phyloP scores from a whole-genome alignment of 192 early-diverging fungal species.

The Dissophora ornata region DNA sequence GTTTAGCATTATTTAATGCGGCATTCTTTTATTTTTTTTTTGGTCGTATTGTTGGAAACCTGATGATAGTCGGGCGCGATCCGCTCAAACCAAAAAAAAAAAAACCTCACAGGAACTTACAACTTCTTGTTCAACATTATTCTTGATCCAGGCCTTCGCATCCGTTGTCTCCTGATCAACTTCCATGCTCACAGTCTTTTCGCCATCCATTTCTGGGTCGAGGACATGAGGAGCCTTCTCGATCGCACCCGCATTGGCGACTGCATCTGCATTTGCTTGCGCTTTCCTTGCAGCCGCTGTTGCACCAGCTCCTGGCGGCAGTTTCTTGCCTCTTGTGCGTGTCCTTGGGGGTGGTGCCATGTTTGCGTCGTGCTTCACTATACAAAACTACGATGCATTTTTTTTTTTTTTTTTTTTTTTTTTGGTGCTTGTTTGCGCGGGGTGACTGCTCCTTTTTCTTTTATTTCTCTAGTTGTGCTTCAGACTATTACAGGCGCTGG shows the following conservation, averaged over 20 bases:
- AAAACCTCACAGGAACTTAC: conserved; percentile 44
- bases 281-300: conserved; percentile 28
- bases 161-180: conserved; percentile 46
- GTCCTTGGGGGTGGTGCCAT: conserved; percentile 36
- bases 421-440: neutral
- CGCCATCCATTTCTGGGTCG: conserved; percentile 26
- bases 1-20: too few species aligned
- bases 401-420: neutral
- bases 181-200: conserved; percentile 28
- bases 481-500: conserved; percentile 14
- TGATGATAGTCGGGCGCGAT: neutral
- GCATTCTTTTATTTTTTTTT: neutral
- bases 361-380: too few species aligned
- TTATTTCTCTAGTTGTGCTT: neutral
- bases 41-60: too few species aligned
- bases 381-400: too few species aligned
- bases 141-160: conserved; percentile 62
- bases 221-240: conserved; percentile 38
- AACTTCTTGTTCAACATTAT: conserved; percentile 58
- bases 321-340: conserved; percentile 33
- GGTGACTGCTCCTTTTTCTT: neutral
- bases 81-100: neutral
- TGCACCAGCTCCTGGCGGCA: conserved; percentile 26
- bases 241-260: conserved; percentile 1
- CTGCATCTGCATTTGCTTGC: conserved; percentile 6